These are phyloP conservation scores for Aspergillus eucalypticola DNA, from an alignment of 2,329 filamentous ascomycete genomes.

Conservation along the genomic window DNA sequence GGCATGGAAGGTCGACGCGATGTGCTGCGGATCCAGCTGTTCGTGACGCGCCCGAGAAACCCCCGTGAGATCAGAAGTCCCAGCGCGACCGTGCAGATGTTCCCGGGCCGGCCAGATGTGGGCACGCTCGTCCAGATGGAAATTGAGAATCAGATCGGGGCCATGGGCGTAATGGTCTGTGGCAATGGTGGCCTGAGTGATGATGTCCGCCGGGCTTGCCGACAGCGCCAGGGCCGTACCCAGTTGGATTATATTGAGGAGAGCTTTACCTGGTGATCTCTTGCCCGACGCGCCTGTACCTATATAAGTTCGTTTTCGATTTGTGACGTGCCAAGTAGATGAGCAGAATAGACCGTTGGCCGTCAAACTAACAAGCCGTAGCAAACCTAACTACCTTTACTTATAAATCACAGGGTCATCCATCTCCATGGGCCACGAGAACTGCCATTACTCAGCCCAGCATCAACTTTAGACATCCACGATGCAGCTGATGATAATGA, in stretches of 20 bases:
- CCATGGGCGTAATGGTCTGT: slow-evolving; percentile 83
- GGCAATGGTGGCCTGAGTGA: slow-evolving; percentile 74
- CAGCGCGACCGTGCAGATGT: slow-evolving; percentile 83
- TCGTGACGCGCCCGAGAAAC: slow-evolving; percentile 83
- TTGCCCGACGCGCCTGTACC: slow-evolving; percentile 23
- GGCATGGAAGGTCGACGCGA: slow-evolving; percentile 78
- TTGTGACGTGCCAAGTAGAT: no score
- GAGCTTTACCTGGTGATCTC: slow-evolving; percentile 58
- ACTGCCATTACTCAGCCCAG: no score
- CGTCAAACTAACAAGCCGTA: no score
- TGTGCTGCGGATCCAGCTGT: slow-evolving; percentile 81
- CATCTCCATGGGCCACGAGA: no score
- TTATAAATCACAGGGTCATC: no score
- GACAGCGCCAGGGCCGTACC: slow-evolving; percentile 61
- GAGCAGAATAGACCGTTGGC: no score
- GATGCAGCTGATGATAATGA: no score
- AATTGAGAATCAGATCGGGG: slow-evolving; percentile 78
- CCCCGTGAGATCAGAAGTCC: slow-evolving; percentile 76
- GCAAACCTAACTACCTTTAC: no score
- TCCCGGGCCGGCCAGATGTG: slow-evolving; percentile 83
- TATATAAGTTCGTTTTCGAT: neutral
- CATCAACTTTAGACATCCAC: no score
- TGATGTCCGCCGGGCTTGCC: slow-evolving; percentile 69
- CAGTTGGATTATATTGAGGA: slow-evolving; percentile 77
- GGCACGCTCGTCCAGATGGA: slow-evolving; percentile 75